phyloP scores from a whole-genome alignment of 495 filamentous ascomycete species.

The Neurospora hispaniola region DNA sequence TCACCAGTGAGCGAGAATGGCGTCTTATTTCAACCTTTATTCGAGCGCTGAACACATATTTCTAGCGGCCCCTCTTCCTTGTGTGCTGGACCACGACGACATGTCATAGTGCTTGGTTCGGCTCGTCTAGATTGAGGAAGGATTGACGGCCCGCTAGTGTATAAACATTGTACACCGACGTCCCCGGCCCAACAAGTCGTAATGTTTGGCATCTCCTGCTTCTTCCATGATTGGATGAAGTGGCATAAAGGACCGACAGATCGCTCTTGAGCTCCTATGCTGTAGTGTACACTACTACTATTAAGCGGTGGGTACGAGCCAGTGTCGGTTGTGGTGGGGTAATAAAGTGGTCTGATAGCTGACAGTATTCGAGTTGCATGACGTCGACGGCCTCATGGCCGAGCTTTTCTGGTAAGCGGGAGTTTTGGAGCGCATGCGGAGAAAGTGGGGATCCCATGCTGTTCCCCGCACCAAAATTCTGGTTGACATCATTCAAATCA shows the following conservation, averaged over 20 bases:
- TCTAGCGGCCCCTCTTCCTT: not conserved
- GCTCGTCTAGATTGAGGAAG: not conserved
- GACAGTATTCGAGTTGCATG: not conserved
- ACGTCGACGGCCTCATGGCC: not conserved
- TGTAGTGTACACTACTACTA: not conserved
- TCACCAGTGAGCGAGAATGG: not conserved
- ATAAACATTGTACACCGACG: not conserved
- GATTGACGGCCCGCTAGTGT: not conserved
- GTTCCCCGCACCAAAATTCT: not conserved
- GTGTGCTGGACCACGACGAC: not conserved
- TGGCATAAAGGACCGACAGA: not conserved
- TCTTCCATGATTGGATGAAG: not conserved
- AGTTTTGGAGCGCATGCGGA: not conserved
- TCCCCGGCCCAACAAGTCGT: not conserved
- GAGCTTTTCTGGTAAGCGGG: not conserved
- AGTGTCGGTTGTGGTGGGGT: not conserved
- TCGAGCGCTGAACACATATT: not conserved
- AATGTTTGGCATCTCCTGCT: not conserved
- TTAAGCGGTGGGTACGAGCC: not conserved
- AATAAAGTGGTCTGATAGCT: not conserved
- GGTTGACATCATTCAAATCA: not conserved
- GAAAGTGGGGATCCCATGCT: not conserved
- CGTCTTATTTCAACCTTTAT: not conserved
- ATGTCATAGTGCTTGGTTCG: not conserved
- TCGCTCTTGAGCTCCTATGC: not conserved